Conservation (phyloP, 1,284 basidiomycete species). For the Macrocystidia cucumis region DNA sequence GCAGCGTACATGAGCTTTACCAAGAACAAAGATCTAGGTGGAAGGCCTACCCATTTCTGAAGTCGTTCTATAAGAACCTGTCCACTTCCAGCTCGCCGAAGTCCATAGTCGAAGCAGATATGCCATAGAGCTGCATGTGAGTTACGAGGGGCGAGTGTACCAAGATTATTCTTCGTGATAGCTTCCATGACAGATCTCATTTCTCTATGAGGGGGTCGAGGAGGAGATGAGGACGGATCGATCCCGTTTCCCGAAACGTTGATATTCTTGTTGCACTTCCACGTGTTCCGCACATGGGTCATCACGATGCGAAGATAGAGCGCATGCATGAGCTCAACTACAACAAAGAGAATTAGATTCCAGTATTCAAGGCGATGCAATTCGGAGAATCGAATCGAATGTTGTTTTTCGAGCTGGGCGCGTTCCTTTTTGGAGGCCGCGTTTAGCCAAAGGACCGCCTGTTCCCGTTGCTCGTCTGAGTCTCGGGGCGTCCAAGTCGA, state of each 20-base stretch:
- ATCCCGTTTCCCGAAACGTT: not conserved
- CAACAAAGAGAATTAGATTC: conserved; percentile 23
- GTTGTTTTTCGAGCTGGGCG: conserved; percentile 13
- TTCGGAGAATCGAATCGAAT: conserved; percentile 26
- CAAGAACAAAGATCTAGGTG: too few species aligned
- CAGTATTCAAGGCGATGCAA: conserved; percentile 29
- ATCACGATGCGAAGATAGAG: conserved; percentile 20
- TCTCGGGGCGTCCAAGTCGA: conserved; percentile 9
- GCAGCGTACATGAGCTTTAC: too few species aligned
- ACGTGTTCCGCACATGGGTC: conserved; percentile 12
- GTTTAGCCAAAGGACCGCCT: conserved; percentile 20
- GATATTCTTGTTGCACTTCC: not conserved
- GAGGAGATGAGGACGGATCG: not conserved
- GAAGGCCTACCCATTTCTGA: too few species aligned
- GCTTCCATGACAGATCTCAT: conserved; percentile 4
- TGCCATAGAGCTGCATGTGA: too few species aligned
- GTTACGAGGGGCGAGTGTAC: too few species aligned
- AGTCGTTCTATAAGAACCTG: too few species aligned
- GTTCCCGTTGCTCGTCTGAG: conserved; percentile 7
- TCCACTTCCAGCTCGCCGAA: too few species aligned
- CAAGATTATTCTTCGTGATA: too few species aligned
- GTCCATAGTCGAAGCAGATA: too few species aligned
- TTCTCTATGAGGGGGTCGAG: conserved; percentile 3
- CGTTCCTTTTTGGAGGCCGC: conserved; percentile 13
- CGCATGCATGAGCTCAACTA: conserved; percentile 30